A percentile compares a stretch with the other conserved stretches of the same genome.
Evolutionary conservation across 1,284 basidiomycete species (phyloP).

Genomic region (Athelia sp.): DNA sequence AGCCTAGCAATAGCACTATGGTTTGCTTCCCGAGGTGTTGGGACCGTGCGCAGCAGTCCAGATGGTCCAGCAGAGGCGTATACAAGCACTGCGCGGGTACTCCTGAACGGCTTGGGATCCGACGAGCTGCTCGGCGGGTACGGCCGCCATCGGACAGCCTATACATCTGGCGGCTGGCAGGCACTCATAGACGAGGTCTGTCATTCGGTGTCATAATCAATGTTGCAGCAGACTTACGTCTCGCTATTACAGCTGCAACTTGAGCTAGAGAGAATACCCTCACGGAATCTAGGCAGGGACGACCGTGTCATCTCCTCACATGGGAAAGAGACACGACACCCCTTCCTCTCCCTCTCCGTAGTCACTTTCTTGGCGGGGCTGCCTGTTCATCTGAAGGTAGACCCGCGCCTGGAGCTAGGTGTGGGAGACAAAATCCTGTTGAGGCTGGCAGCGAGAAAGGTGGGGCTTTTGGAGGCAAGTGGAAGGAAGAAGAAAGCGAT

Average conservation of each 20-base stretch:
- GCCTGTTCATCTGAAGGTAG: constrained; percentile 78
- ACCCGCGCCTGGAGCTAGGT: constrained; percentile 64
- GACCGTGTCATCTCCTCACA: constrained; percentile 88
- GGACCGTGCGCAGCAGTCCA: constrained; percentile 39
- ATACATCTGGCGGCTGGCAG: constrained; percentile 59
- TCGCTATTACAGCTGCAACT: constrained; percentile 70
- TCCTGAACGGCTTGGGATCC: constrained; percentile 90
- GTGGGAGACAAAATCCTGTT: constrained; percentile 87
- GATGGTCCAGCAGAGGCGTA: constrained; percentile 46
- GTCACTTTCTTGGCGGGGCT: constrained; percentile 70
- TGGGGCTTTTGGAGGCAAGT: constrained; percentile 70
- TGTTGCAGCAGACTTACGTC: neutral
- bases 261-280: constrained; percentile 88
- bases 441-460: constrained; percentile 58
- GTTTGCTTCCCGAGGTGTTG: constrained; percentile 84
- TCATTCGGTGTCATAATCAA: neutral
- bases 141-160: constrained; percentile 82
- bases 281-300: constrained; percentile 89
- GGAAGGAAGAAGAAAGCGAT: constrained; percentile 86
- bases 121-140: constrained; percentile 97
- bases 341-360: constrained; percentile 80
- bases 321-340: constrained; percentile 87
- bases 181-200: constrained; percentile 77
- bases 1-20: constrained; percentile 90
- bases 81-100: constrained; percentile 72